Evolutionary conservation across 2,329 filamentous ascomycete species (phyloP).

Genomic region (Berkeleyomyces rouxiae): DNA sequence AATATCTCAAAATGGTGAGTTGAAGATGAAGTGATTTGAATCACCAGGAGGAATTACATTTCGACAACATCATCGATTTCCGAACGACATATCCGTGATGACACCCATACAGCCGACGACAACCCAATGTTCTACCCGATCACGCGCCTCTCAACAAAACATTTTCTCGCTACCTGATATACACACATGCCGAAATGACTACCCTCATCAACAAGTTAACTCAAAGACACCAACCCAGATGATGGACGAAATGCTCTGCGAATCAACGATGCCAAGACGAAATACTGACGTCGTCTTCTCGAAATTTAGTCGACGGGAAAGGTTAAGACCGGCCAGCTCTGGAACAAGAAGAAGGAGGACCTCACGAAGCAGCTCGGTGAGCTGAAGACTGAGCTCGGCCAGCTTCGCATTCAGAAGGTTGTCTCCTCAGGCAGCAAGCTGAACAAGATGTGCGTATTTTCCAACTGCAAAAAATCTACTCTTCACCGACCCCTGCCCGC

Average conservation of each 20-base stretch:
- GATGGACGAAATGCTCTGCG: background rate
- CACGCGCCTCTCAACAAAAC: background rate
- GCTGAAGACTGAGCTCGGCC: slow-evolving; percentile 89
- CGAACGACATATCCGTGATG: background rate
- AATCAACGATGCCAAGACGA: slow-evolving; percentile 3
- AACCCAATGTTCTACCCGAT: background rate
- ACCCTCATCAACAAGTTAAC: background rate
- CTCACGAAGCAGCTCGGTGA: slow-evolving; percentile 88
- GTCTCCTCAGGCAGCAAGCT: slow-evolving; percentile 89
- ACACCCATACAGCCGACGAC: slow-evolving; percentile 3
- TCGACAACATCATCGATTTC: slow-evolving; percentile 1
- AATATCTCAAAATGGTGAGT: slow-evolving; percentile 15
- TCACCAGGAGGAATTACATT: background rate
- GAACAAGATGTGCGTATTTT: slow-evolving; percentile 70
- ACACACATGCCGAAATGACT: background rate
- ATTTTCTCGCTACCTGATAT: background rate
- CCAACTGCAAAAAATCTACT: background rate
- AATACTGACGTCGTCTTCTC: slow-evolving; percentile 9
- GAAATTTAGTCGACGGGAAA: slow-evolving; percentile 33
- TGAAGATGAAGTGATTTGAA: background rate
- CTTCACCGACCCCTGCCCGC: background rate
- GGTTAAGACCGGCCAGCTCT: slow-evolving; percentile 94
- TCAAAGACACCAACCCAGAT: background rate
- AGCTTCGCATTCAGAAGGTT: slow-evolving; percentile 97
- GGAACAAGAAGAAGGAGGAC: slow-evolving; percentile 99